Conservation (phyloP, 2,329 filamentous ascomycete species). For the Penicillium sclerotigenum region DNA sequence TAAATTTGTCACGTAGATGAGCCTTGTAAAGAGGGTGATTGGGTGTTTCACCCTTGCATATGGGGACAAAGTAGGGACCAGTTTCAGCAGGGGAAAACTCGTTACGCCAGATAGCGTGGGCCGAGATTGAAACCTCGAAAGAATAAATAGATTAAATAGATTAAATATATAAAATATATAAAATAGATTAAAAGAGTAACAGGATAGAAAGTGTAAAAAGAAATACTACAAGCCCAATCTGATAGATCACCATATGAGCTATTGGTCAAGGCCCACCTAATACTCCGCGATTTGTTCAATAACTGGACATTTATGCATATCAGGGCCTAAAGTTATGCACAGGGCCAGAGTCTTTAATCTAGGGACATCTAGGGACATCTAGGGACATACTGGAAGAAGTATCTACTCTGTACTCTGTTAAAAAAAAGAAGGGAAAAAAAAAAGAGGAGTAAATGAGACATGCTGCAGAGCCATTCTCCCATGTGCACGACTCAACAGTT, state of each 20-base stretch:
- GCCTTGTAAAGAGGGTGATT: constrained; percentile 3
- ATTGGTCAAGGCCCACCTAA: constrained; percentile 19
- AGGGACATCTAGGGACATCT: neutral
- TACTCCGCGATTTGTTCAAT: constrained; percentile 5
- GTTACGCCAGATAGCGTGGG: constrained; percentile 6
- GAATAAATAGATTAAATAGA: neutral
- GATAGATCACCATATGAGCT: constrained; percentile 33
- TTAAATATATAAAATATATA: neutral
- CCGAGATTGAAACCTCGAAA: constrained; percentile 6
- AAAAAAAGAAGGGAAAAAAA: too few relatives aligned
- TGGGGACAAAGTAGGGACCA: constrained; percentile 3
- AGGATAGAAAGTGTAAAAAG: neutral
- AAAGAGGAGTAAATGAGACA: neutral
- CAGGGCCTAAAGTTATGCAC: neutral
- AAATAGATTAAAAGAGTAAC: neutral
- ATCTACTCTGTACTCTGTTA: too few relatives aligned
- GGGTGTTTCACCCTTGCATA: constrained; percentile 12
- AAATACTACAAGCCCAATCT: constrained; percentile 10
- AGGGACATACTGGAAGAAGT: too few relatives aligned
- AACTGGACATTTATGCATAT: constrained; percentile 1
- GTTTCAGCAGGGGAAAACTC: constrained; percentile 12
- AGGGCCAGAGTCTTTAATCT: neutral
- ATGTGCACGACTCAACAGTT: neutral
- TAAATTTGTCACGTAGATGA: neutral
- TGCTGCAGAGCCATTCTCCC: neutral